Evolutionary conservation across 495 filamentous ascomycete genomes (phyloP), one percentile per base, ranked within the genome.

Genomic region (Venustampulla echinocandica): DNA sequence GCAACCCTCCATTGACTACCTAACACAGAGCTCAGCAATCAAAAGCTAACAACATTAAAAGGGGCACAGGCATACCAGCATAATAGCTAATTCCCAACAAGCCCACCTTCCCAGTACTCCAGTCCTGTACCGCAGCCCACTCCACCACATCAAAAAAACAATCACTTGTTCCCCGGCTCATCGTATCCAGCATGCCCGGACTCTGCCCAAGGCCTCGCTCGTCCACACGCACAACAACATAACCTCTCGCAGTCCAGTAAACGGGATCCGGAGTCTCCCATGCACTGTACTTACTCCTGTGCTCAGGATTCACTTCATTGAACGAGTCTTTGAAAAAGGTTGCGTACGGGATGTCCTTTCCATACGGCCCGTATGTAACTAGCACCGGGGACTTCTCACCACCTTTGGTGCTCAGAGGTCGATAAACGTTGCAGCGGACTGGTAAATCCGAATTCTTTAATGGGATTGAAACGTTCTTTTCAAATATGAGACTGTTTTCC

Each of bases 291-390:
- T 49, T 47, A 3, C 33, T 42, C 25, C 47, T 52, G 34, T 76
- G 70, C 34, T 63, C 63, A 3, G 67, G 65, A 53, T 75, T 75
- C 2, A 76, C 53, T 40, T 76, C 67, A 19, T 46, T 21, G 27
- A 70, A 75, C 24, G 61, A 65, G 10, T 48, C 40, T 0, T 60
- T 36, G 44, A 64, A 61, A 56, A 80, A 77, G 2, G 59, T 63
- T 17, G 54, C 46, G 55, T 76, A 78, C 24, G 61, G 66, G 10
- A 75, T 70, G 55, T 82, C 79, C 51, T 85, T 83, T 10, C 79
- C 81, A 52, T 85, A 85, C 1, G 81, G 79, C 0, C 74, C 74
- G 52, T 76, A 77, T 4, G 76, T 79, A 2, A 75, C 65, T 0
- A 80, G 54, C 0, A 75, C 74, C 1, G 76, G 75, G 33, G 58